Percentiles rank a stretch among this genome's conserved stretches.
These are phyloP conservation scores for Arthrinium puccinioides DNA, from an alignment of 2,329 filamentous ascomycete genomes.

Conservation along the genomic window DNA sequence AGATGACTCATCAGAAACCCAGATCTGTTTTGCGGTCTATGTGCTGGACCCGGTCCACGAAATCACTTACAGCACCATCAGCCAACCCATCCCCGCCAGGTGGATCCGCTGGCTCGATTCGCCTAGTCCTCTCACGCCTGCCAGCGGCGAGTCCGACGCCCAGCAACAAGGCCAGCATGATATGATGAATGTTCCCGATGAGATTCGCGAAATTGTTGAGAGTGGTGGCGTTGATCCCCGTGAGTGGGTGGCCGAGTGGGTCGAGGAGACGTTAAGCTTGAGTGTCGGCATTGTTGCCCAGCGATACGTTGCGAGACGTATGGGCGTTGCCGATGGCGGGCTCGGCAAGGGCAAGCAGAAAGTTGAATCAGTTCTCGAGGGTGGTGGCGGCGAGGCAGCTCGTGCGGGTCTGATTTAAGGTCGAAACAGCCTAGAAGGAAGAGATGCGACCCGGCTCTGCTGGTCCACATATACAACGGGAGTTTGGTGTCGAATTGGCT, in stretches of 20 bases:
- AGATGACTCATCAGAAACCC: conserved; percentile 46
- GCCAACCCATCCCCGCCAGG: conserved; percentile 72
- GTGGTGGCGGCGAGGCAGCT: conserved; percentile 52
- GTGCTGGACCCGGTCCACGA: conserved; percentile 85
- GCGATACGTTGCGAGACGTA: conserved; percentile 86
- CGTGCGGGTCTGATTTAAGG: conserved; percentile 46
- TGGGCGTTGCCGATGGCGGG: conserved; percentile 86
- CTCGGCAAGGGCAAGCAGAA: conserved; percentile 55
- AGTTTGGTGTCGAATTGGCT: no score
- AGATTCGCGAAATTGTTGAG: conserved; percentile 80
- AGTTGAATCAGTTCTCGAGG: conserved; percentile 47
- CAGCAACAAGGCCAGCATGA: conserved; percentile 30
- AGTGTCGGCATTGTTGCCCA: conserved; percentile 83
- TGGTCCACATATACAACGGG: no score
- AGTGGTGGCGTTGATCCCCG: conserved; percentile 74
- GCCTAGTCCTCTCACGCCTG: conserved; percentile 48
- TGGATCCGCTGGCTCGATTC: conserved; percentile 93
- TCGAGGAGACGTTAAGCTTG: conserved; percentile 77
- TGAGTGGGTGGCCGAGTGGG: conserved; percentile 97
- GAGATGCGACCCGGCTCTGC: no score
- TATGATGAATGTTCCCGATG: conserved; percentile 56
- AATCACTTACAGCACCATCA: conserved; percentile 77
- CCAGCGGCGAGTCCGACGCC: conserved; percentile 37
- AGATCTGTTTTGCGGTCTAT: conserved; percentile 69
- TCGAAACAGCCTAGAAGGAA: no score